Percentiles rank a stretch among this genome's conserved stretches.
Evolutionary conservation across 345 rosid genomes (phyloP).

Genomic region (Populus pruinosa): DNA sequence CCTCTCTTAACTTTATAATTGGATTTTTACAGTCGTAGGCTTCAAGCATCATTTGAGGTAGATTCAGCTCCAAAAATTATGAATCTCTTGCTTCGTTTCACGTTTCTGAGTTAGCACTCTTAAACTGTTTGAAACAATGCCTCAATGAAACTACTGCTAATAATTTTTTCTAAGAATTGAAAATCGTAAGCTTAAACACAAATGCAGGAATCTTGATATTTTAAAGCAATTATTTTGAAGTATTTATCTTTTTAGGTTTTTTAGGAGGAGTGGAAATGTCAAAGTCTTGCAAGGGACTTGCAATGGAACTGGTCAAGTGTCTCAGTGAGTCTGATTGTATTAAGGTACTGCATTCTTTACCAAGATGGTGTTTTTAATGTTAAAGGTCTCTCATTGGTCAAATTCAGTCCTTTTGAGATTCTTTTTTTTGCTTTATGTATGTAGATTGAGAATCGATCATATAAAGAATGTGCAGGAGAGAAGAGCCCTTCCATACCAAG

Average conservation of each 20-base stretch:
- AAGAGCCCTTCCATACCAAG: conserved; percentile 74
- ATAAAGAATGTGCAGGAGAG: conserved; percentile 83
- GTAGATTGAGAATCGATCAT: conserved; percentile 72
- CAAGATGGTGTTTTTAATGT: not conserved
- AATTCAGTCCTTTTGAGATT: not conserved
- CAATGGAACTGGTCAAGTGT: conserved; percentile 89
- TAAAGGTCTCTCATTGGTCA: not conserved
- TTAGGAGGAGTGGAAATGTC: conserved; percentile 44
- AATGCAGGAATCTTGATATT: not conserved
- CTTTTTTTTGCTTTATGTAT: not conserved
- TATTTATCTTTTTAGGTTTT: not conserved
- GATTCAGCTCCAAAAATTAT: not conserved
- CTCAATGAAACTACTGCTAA: not conserved
- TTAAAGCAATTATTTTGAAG: not conserved
- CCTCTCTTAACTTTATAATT: not conserved
- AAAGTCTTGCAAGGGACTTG: conserved; percentile 96
- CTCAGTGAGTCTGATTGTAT: conserved; percentile 84
- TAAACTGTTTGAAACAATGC: not conserved
- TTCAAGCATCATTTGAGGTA: not conserved
- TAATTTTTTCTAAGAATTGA: not conserved
- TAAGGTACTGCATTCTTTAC: conserved; percentile 37
- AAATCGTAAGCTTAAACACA: not conserved
- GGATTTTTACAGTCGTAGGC: not conserved
- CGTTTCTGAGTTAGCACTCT: not conserved
- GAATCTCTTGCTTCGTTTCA: not conserved